Evolutionary conservation across 2,329 filamentous ascomycete species (phyloP).

Genomic region (Colletotrichum sp.): DNA sequence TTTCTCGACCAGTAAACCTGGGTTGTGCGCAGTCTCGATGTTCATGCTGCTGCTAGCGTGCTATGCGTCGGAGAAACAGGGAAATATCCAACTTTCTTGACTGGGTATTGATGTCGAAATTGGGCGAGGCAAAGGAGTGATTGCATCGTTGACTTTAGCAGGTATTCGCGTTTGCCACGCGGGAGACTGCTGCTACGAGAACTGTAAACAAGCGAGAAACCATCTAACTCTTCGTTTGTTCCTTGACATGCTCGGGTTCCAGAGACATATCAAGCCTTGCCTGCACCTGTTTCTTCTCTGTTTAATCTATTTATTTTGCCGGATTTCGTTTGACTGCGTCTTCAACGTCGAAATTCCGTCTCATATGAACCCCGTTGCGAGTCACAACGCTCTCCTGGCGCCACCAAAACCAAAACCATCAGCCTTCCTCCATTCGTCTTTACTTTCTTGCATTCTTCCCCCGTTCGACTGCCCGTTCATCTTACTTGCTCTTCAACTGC

Average conservation of each 20-base stretch:
- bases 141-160: background rate
- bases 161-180: background rate
- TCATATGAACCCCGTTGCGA: background rate
- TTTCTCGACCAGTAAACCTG: background rate
- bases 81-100: background rate
- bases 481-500: background rate
- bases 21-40: background rate
- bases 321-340: background rate
- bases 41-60: background rate
- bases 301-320: accelerated
- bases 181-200: background rate
- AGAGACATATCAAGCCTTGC: background rate
- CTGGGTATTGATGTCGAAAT: accelerated
- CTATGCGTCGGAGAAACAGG: background rate
- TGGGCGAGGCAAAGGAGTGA: background rate
- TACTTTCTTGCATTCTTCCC: background rate
- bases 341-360: background rate
- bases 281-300: accelerated
- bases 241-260: background rate
- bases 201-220: background rate
- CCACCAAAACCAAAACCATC: background rate
- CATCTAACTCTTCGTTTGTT: background rate
- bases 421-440: background rate
- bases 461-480: background rate
- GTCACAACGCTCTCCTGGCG: background rate